Evolutionary conservation across 1,284 basidiomycete genomes (phyloP).

Genomic region (Leccinum huronense): DNA sequence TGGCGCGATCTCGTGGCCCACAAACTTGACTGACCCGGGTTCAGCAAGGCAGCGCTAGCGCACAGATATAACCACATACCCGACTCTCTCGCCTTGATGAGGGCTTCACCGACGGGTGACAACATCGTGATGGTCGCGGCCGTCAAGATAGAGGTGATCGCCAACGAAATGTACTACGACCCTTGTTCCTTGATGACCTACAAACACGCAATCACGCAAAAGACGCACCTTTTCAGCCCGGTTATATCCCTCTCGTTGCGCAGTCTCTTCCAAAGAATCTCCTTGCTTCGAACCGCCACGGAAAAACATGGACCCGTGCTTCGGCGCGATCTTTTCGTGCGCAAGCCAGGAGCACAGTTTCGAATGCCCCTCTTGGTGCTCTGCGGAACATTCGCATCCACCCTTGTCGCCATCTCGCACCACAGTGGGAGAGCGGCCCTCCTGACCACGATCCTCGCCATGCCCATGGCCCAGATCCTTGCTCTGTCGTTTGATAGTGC

Average conservation of each 20-base stretch:
- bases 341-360: background rate
- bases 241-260: constrained; percentile 21
- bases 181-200: background rate
- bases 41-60: constrained; percentile 5
- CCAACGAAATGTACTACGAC: constrained; percentile 28
- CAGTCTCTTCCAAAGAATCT: constrained; percentile 10
- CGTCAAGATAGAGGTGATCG: constrained; percentile 31
- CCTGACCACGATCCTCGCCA: constrained; percentile 2
- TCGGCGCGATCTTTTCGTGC: constrained; percentile 13
- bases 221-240: constrained; percentile 23
- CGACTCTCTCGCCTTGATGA: constrained; percentile 24
- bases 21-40: constrained; percentile 15
- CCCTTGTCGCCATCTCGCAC: background rate
- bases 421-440: background rate
- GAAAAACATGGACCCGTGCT: constrained; percentile 20
- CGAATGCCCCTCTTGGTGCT: background rate
- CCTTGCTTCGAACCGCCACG: constrained; percentile 16
- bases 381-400: background rate
- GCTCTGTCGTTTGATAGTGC: constrained; percentile 11
- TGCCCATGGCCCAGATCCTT: constrained; percentile 5
- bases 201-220: background rate
- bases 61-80: constrained; percentile 15
- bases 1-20: constrained; percentile 25
- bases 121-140: constrained; percentile 21
- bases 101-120: constrained; percentile 28